Base-by-base conservation (phyloP, 208 protist genomes). In the Acanthamoeba lenticulata region DNA sequence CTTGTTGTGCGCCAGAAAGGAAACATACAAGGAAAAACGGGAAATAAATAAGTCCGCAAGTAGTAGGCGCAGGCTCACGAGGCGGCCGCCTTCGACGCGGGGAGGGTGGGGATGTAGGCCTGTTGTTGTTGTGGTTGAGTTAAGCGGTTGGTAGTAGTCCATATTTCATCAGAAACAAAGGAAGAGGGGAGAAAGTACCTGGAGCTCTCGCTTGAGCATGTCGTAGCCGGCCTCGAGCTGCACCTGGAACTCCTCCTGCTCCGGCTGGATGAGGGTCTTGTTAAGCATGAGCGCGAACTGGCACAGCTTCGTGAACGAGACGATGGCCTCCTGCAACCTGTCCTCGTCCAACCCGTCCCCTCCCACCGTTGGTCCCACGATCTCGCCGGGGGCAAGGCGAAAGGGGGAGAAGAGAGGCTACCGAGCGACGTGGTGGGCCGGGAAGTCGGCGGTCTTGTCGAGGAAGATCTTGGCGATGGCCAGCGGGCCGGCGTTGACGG, bases 161-260 rank as follows among this genome's bases (percentile, higher is more conserved):
- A 0, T 67, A 1, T 13, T 0, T 6, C 1, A 32, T 67, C 21
- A 27, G 42, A n/a, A 17, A 21, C 65, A 77, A 19, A 77, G 27
- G 62, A 32, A 36, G 27, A 72, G 7, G 7, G 42, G 67, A 29
- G 24, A 29, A 40, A 27, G 44, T 52, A 85, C 74, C 74, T 85
- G 74, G 2, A 85, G 74, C 21, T 85, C 74, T 29, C 38, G 29
- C 74, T 85, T 85, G 9, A 85, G 42, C 17, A 29, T 85, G 3
- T 93, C 89, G 65, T 93, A 93, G 60, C 89, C 89, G 11, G 40
- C 89, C 40, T 93, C 62, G 27, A 93, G 89, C 44, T 83, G 57
- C 62, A 67, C 65, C 44, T 93, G 89, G 89, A 93, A 93, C 29
- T 49, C 45, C 40, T 67, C 49, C 38, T 93, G 89, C 21, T 93